These are phyloP conservation scores for Diplodia corticola DNA, from an alignment of 2,329 filamentous ascomycete genomes.

Conservation along the genomic window DNA sequence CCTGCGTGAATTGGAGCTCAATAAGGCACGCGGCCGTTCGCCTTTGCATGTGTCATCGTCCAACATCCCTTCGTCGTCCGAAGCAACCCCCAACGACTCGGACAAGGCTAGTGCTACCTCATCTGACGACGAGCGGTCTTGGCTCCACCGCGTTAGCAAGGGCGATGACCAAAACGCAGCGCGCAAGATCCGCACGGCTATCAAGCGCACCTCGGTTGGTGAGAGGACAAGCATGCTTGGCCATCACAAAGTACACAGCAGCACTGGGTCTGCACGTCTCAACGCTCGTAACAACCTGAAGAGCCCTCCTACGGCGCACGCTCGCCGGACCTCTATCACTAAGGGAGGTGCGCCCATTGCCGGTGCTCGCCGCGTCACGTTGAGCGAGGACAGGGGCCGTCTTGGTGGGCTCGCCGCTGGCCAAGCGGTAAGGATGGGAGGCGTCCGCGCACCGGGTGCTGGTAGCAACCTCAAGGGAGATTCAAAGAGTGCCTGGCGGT, in stretches of 20 bases:
- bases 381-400: constrained; percentile 33
- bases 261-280: constrained; percentile 62
- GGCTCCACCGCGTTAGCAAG: constrained; percentile 36
- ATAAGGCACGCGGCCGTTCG: constrained; percentile 47
- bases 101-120: constrained; percentile 36
- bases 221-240: constrained; percentile 50
- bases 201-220: constrained; percentile 58
- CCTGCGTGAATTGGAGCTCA: constrained; percentile 47
- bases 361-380: constrained; percentile 40
- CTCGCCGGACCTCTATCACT: constrained; percentile 62
- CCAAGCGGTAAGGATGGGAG: constrained; percentile 30
- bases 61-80: constrained; percentile 28
- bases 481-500: constrained; percentile 25
- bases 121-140: constrained; percentile 53
- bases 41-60: constrained; percentile 53
- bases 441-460: constrained; percentile 18
- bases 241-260: constrained; percentile 47
- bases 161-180: constrained; percentile 49
- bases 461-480: constrained; percentile 22
- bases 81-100: constrained; percentile 33
- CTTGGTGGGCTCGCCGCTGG: constrained; percentile 34
- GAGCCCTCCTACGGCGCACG: constrained; percentile 57
- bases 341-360: constrained; percentile 54
- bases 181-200: constrained; percentile 56
- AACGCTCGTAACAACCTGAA: constrained; percentile 68